Conservation (phyloP, 441 rosid genomes). For the Isatis lusitanica region DNA sequence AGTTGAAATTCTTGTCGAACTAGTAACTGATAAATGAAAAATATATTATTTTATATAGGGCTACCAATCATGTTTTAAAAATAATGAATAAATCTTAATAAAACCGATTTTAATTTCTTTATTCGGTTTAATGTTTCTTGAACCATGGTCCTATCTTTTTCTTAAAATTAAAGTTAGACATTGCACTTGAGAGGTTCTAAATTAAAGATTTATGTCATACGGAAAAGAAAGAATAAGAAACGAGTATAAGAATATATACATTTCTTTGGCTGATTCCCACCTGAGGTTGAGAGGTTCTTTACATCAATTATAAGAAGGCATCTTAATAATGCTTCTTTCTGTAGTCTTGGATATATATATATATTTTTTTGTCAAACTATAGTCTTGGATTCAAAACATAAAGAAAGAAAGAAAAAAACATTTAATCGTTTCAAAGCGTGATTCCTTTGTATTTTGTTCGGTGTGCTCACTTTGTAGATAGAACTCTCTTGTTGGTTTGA, state of each 20-base stretch:
- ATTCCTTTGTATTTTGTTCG: neutral
- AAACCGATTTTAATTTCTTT: too few species aligned
- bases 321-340: neutral
- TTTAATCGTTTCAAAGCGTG: too few species aligned
- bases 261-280: neutral
- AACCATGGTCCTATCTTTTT: neutral
- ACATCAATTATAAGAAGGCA: conserved; percentile 12
- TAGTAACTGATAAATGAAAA: too few species aligned
- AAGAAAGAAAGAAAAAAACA: neutral
- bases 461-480: conserved; percentile 1
- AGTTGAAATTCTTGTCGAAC: too few species aligned
- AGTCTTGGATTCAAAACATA: too few species aligned
- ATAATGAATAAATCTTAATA: too few species aligned
- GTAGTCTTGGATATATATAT: neutral
- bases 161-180: neutral
- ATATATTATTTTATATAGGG: too few species aligned
- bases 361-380: too few species aligned
- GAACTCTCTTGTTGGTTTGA: neutral
- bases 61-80: too few species aligned
- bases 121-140: neutral
- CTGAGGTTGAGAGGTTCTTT: conserved; percentile 18
- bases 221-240: neutral
- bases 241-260: neutral
- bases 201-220: conserved; percentile 17
- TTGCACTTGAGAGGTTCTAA: conserved; percentile 21